These are phyloP conservation scores for Pseudogymnoascus sp. DNA, from an alignment of 2,329 filamentous ascomycete species.

Conservation along the genomic window DNA sequence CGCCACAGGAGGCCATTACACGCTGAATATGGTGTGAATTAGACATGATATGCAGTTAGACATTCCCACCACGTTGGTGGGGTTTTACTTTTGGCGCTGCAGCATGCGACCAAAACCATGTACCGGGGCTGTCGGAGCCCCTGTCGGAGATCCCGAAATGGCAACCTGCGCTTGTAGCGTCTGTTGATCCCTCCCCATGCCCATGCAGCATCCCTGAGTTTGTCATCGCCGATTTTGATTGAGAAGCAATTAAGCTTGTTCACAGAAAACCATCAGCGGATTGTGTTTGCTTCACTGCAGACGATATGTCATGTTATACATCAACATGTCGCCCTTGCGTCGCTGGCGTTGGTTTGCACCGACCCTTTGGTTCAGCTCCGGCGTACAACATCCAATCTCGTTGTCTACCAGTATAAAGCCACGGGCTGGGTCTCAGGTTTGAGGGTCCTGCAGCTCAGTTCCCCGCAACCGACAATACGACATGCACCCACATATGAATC, in stretches of 20 bases:
- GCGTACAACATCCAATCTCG: not conserved
- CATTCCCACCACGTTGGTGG: not conserved
- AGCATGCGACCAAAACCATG: not conserved
- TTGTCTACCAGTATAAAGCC: not conserved
- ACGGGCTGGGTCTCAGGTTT: not conserved
- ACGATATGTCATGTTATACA: not conserved
- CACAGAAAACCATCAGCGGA: not conserved
- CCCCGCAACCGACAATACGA: not conserved
- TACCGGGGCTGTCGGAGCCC: not conserved
- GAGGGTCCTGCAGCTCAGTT: not conserved
- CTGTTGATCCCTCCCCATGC: not conserved
- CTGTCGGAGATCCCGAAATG: not conserved
- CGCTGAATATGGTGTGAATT: not conserved
- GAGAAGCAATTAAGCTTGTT: not conserved
- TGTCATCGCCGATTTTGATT: not conserved
- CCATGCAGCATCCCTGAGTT: not conserved
- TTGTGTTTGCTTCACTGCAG: not conserved
- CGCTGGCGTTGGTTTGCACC: not conserved
- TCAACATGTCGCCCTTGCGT: not conserved
- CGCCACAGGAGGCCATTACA: not conserved
- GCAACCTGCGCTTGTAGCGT: constrained; percentile 5
- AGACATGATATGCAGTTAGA: not conserved
- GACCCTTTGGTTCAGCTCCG: not conserved
- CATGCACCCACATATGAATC: not conserved
- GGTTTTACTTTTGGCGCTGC: not conserved